Evolutionary conservation across 108 stramenopile species (phyloP), one percentile per base, ranked within the genome.

Genomic region (Seminavis robusta): DNA sequence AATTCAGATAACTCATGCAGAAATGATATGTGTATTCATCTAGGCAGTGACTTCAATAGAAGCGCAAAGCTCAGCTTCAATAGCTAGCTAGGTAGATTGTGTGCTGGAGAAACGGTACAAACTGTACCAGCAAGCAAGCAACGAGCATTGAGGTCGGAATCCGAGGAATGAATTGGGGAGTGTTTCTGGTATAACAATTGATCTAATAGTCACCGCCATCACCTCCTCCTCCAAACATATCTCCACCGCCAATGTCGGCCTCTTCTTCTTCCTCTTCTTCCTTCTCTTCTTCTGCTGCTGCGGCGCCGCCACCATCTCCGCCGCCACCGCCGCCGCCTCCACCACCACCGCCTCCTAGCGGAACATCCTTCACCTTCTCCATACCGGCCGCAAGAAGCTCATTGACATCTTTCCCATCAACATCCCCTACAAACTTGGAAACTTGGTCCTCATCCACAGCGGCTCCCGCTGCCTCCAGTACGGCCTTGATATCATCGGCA

Each of bases 331-430:
- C 76, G 73, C 47, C 76, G 67, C 86, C 88, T 16, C 86, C 89
- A 13, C 84, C 92, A 23, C 88, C 92, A 32, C 92, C 92, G 47
- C 91, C 92, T 47, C 93, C 93, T 75, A 94, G 80, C 32, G 88
- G 88, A 15, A 94, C 87, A 74, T 94, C 89, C 85, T 94, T 94
- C 67, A 94, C 54, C 59, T 88, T 88, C 49, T 71, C 89, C 83
- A 88, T 84, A 56, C 93, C 93, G 9, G 71, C 83, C 29, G 78
- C 84, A 45, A 91, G 52, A 48, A 94, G 52, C 48, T 86, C 93
- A 58, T 86, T 81, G 28, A 91, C 50, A 65, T 86, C 80, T 74
- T 94, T 94, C 52, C 89, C 93, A 36, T 85, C 89, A 30, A 89
- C 33, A 48, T 87, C 89, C 13, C 71, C 83, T n/a, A 74, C 58